Evolutionary conservation across 2,329 filamentous ascomycete species (phyloP).

Genomic region (Calonectria pseudoturangicola): DNA sequence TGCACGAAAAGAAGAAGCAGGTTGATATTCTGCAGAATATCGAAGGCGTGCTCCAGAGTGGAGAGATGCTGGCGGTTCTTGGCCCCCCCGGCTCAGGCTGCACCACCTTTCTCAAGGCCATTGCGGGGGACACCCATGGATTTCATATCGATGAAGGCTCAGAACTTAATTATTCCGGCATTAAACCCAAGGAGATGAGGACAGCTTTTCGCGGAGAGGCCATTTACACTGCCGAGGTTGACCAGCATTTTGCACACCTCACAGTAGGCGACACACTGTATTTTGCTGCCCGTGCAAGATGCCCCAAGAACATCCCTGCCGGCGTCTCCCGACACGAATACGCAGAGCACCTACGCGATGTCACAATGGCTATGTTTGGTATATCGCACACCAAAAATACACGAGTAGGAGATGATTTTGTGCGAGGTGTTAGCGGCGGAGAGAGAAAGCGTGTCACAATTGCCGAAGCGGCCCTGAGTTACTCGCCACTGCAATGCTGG

Average conservation of each 20-base stretch:
- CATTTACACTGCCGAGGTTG: conserved; percentile 87
- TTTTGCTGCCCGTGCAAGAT: conserved; percentile 81
- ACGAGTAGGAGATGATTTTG: conserved; percentile 80
- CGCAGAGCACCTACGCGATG: conserved; percentile 77
- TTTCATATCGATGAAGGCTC: conserved; percentile 44
- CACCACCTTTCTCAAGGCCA: conserved; percentile 72
- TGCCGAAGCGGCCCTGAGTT: conserved; percentile 55
- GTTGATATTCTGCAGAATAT: conserved; percentile 47
- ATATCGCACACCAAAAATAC: conserved; percentile 81
- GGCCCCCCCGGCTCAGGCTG: conserved; percentile 72
- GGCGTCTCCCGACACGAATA: conserved; percentile 71
- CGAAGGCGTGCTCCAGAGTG: conserved; percentile 49
- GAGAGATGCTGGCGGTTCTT: conserved; percentile 57
- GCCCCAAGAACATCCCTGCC: conserved; percentile 74
- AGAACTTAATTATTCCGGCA: conserved; percentile 66
- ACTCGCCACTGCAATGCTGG: conserved; percentile 78
- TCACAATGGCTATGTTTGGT: conserved; percentile 82
- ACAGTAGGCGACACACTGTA: conserved; percentile 83
- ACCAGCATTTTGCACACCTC: conserved; percentile 84
- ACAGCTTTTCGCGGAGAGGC: conserved; percentile 77
- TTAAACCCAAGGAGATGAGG: conserved; percentile 26
- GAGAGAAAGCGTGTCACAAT: conserved; percentile 65
- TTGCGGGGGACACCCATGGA: conserved; percentile 69
- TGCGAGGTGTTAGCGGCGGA: conserved; percentile 72
- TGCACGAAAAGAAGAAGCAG: conserved; percentile 37